Evolutionary conservation across 2,329 filamentous ascomycete species (phyloP).

Genomic region (Cladorrhinum sp.): DNA sequence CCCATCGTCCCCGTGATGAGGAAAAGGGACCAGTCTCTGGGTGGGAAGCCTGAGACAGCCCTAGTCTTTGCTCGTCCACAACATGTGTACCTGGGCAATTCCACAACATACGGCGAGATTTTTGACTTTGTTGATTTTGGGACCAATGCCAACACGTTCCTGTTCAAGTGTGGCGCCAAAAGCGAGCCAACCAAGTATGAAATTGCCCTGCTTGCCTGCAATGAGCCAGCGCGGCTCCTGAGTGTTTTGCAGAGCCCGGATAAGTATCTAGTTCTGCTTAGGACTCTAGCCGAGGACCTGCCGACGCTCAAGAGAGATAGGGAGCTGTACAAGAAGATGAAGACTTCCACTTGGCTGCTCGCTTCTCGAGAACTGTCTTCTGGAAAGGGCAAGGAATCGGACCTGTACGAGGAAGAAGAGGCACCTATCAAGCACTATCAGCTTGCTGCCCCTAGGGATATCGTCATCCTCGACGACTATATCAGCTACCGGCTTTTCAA

Average conservation of each 20-base stretch:
- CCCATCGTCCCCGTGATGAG: slow-evolving; percentile 66
- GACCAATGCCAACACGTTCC: slow-evolving; percentile 78
- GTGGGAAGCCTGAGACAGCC: slow-evolving; percentile 41
- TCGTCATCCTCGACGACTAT: slow-evolving; percentile 83
- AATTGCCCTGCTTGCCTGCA: slow-evolving; percentile 77
- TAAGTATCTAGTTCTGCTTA: slow-evolving; percentile 81
- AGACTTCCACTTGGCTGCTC: slow-evolving; percentile 70
- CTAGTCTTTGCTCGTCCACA: slow-evolving; percentile 63
- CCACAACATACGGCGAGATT: slow-evolving; percentile 72
- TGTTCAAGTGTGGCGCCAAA: slow-evolving; percentile 86
- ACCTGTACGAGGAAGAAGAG: slow-evolving; percentile 60
- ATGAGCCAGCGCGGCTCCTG: slow-evolving; percentile 77
- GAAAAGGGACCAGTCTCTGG: slow-evolving; percentile 29
- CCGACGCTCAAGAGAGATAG: slow-evolving; percentile 72
- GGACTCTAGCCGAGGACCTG: slow-evolving; percentile 73
- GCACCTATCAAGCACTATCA: slow-evolving; percentile 72
- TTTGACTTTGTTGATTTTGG: slow-evolving; percentile 98
- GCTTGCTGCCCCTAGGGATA: slow-evolving; percentile 66
- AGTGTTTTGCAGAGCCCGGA: slow-evolving; percentile 76
- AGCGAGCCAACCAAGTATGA: slow-evolving; percentile 84
- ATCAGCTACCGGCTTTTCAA: slow-evolving; percentile 88
- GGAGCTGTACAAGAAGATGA: slow-evolving; percentile 73
- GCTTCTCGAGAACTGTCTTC: slow-evolving; percentile 71
- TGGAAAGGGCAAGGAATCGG: slow-evolving; percentile 44
- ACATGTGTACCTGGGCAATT: slow-evolving; percentile 75